Evolutionary conservation across 148 eudicot species (phyloP), one percentile per base, ranked within the genome.

Genomic region (Rheum nobile): DNA sequence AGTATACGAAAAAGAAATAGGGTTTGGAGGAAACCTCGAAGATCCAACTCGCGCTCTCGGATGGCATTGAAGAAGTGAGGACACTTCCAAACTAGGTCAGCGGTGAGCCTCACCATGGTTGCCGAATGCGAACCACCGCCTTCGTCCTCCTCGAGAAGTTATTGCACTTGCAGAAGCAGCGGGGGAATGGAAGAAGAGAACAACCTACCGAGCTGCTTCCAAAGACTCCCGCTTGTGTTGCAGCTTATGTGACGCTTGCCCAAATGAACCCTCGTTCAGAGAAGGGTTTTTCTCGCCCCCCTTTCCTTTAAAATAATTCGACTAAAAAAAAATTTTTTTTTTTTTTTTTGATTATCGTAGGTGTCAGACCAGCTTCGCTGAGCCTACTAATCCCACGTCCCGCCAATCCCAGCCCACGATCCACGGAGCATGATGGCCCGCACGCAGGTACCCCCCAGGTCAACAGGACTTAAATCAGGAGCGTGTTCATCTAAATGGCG

Each of bases 51-150:
- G 8, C 98, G 96, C 68, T 95, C 98, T 75, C 84, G 84, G 77
- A 95, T 72, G 44, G 98, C 96, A 61, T 95, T 95, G 85, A 95
- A 95, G 76, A 95, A 95, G 79, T 95, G 98, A 78, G 98, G 93
- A 81, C 98, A 90, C 78, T 95, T 91, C 98, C 98, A 95, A 3
- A 95, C 88, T 77, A 95, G 86, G 78, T 91, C 96, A 21, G 93
- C 98, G 6, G 89, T 95, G 12, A 95, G 67, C 74, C 96, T 82
- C 84, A 91, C 98, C 98, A 94, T 89, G 17, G 50, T 13, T 39
- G 50, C 32, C 26, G 73, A 32, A 65, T 65, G 70, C 22, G 22
- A 34, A 34, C 21, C 6, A 34, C 21, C 6, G 70, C 21, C 41
- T 65, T 32, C 21, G 8, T 14, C 39, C n/a, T 65, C 70, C 16